These are phyloP conservation scores for Simmondsia chinensis DNA, from an alignment of 148 eudicot species.

Conservation along the genomic window DNA sequence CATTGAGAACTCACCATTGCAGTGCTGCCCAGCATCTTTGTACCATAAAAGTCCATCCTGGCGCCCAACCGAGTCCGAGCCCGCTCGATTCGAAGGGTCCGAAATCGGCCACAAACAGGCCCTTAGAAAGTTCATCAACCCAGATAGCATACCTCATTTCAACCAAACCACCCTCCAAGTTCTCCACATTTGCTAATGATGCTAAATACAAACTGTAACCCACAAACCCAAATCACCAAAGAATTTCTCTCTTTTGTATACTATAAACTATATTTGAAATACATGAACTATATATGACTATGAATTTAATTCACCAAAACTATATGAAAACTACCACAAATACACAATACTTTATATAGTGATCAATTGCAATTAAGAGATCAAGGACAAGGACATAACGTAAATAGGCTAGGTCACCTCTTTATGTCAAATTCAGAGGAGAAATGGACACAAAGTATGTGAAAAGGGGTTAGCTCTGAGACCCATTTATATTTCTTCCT, in stretches of 20 bases:
- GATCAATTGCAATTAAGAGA: constrained; percentile 13
- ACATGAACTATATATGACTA: no score
- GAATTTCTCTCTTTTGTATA: no score
- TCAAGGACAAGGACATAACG: constrained; percentile 2
- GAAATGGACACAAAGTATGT: constrained; percentile 1
- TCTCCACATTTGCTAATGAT: constrained; percentile 35
- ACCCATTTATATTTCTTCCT: constrained; percentile 11
- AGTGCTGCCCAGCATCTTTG: constrained; percentile 65
- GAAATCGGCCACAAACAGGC: constrained; percentile 81
- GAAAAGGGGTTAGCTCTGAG: constrained; percentile 6
- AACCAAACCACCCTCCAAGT: constrained; percentile 51
- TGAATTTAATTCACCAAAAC: constrained; percentile 8
- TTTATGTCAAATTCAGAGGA: constrained; percentile 1
- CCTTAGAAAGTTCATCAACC: constrained; percentile 69
- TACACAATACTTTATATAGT: constrained; percentile 11
- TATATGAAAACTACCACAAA: constrained; percentile 3
- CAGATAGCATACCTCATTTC: constrained; percentile 90
- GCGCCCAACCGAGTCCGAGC: constrained; percentile 55
- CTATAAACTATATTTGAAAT: no score
- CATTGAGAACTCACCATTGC: constrained; percentile 77
- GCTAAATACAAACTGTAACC: constrained; percentile 3
- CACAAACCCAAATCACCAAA: constrained; percentile 6
- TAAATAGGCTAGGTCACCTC: no score
- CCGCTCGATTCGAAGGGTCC: constrained; percentile 26
- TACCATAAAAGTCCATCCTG: constrained; percentile 87